Percentiles rank a stretch among this genome's conserved stretches.
Evolutionary conservation across 495 filamentous ascomycete species (phyloP).

Genomic region (Penicillium angulare): DNA sequence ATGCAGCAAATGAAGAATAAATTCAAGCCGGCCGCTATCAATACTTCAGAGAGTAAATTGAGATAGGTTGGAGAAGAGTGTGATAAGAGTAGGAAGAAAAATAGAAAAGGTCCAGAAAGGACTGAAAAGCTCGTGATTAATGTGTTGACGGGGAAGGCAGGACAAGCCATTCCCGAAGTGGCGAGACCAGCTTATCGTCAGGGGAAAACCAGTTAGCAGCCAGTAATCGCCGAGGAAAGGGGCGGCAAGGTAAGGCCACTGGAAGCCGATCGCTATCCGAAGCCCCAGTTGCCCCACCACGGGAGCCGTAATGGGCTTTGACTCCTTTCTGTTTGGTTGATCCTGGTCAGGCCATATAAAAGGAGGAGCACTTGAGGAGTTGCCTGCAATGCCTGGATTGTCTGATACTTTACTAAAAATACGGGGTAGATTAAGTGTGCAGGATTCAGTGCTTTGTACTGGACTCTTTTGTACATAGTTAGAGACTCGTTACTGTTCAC

Average conservation of each 20-base stretch:
- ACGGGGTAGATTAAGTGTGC: too few relatives aligned
- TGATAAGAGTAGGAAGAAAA: neutral
- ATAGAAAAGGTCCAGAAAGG: neutral
- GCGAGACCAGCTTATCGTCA: constrained; percentile 35
- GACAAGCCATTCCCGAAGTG: constrained; percentile 36
- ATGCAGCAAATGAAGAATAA: neutral
- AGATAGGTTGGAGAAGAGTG: neutral
- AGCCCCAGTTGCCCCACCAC: constrained; percentile 11
- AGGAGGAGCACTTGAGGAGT: too few relatives aligned
- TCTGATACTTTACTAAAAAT: too few relatives aligned
- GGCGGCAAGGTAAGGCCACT: constrained; percentile 33
- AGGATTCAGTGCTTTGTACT: too few relatives aligned
- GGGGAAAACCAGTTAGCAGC: neutral
- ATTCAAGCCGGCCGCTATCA: neutral
- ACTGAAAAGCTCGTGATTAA: neutral
- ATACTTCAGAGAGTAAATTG: neutral
- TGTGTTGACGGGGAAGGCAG: constrained; percentile 1
- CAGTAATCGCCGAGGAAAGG: neutral
- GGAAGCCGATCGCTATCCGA: constrained; percentile 35
- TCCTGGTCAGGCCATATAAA: constrained; percentile 8
- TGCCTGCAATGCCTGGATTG: neutral
- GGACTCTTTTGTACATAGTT: too few relatives aligned
- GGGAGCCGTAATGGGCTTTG: constrained; percentile 16
- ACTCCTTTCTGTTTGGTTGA: constrained; percentile 18
- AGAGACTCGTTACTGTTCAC: too few relatives aligned